Percentiles rank a stretch among this genome's conserved stretches.
phyloP scores from a whole-genome alignment of 2,329 filamentous ascomycete genomes.

The Aspergillus jensenii region DNA sequence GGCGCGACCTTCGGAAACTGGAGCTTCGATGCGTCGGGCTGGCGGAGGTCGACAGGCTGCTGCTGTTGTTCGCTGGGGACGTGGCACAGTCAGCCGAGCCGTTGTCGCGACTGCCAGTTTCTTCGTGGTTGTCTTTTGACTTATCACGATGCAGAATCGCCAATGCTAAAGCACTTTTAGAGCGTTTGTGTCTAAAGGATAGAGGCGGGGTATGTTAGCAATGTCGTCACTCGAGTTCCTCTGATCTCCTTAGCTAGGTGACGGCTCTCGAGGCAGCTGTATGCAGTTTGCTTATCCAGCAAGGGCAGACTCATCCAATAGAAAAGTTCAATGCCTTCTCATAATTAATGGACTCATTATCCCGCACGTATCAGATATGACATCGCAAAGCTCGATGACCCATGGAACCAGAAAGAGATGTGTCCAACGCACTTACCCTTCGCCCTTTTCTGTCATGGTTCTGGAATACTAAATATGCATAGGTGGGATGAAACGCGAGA shows the following conservation, averaged over 20 bases:
- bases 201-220: conserved; percentile 33
- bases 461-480: conserved; percentile 8
- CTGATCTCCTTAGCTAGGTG: neutral
- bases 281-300: neutral
- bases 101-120: conserved; percentile 23
- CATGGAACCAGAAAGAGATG: conserved; percentile 18
- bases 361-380: neutral
- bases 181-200: conserved; percentile 50
- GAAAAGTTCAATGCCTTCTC: neutral
- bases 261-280: neutral
- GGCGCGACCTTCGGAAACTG: conserved; percentile 30
- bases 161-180: conserved; percentile 54
- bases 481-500: neutral
- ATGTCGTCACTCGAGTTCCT: conserved; percentile 1
- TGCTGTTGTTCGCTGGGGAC: conserved; percentile 23
- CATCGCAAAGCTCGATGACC: conserved; percentile 10
- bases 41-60: conserved; percentile 28
- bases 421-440: conserved; percentile 27
- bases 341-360: neutral
- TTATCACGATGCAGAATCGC: conserved; percentile 55
- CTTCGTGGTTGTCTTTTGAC: conserved; percentile 42
- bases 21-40: conserved; percentile 31
- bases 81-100: conserved; percentile 28
- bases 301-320: neutral
- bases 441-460: conserved; percentile 32